Conservation (phyloP, 352 stramenopile genomes). For the Peronospora farinosa region DNA sequence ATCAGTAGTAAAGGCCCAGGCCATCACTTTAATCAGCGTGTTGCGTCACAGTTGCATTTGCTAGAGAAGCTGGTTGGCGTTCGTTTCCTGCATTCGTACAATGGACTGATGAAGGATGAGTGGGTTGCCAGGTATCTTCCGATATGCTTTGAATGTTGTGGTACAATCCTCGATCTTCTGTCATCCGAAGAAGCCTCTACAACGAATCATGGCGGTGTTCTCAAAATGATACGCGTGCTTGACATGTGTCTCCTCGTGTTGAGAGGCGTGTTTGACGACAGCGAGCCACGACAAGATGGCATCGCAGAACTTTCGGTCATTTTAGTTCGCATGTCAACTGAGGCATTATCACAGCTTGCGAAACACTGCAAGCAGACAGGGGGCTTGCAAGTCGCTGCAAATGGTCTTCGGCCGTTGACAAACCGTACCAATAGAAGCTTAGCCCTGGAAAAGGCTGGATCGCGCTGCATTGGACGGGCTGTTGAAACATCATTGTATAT, state of each 20-base stretch:
- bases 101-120: slow-evolving; percentile 39
- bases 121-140: slow-evolving; percentile 57
- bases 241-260: slow-evolving; percentile 53
- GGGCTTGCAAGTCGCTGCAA: not conserved
- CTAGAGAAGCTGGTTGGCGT: slow-evolving; percentile 36
- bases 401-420: not conserved
- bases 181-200: slow-evolving; percentile 7
- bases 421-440: slow-evolving; percentile 6
- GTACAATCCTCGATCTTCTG: slow-evolving; percentile 53
- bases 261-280: slow-evolving; percentile 52
- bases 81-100: slow-evolving; percentile 41
- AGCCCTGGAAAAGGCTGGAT: slow-evolving; percentile 14
- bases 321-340: slow-evolving; percentile 46
- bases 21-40: slow-evolving; percentile 35
- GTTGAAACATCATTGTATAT: slow-evolving; percentile 36
- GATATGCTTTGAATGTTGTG: slow-evolving; percentile 62
- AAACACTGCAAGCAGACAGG: slow-evolving; percentile 7
- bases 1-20: slow-evolving; percentile 50
- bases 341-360: slow-evolving; percentile 46
- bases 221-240: slow-evolving; percentile 50
- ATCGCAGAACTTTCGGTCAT: slow-evolving; percentile 36
- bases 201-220: slow-evolving; percentile 13
- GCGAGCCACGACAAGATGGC: slow-evolving; percentile 26
- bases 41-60: slow-evolving; percentile 40
- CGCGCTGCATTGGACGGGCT: slow-evolving; percentile 12